Percentiles rank a stretch among this genome's conserved stretches.
phyloP scores from a whole-genome alignment of 257 asterid species.

The Plantago major region DNA sequence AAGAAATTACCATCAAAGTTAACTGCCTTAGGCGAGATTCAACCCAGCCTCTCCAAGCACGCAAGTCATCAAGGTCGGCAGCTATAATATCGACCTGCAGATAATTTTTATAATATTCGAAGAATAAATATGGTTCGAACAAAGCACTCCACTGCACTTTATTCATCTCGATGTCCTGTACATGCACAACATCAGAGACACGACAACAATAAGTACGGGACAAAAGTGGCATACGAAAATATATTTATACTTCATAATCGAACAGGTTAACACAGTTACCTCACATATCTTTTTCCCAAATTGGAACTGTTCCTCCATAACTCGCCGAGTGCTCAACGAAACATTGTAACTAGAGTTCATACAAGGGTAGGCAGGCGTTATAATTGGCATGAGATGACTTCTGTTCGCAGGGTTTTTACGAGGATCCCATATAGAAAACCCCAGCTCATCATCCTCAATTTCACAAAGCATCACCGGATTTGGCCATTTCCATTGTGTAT shows the following conservation, averaged over 20 bases:
- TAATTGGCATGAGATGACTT: conserved; percentile 84
- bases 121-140: conserved; percentile 82
- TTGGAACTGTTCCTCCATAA: conserved; percentile 82
- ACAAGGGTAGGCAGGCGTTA: conserved; percentile 98
- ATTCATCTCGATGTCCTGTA: conserved; percentile 90
- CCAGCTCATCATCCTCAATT: conserved; percentile 78
- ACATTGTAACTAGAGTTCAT: conserved; percentile 99
- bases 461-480: conserved; percentile 90
- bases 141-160: conserved; percentile 65
- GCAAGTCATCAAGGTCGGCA: conserved; percentile 78
- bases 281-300: conserved; percentile 69
- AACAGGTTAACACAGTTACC: conserved; percentile 41
- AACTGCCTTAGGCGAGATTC: conserved; percentile 93
- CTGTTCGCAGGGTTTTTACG: conserved; percentile 87
- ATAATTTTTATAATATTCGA: conserved; percentile 82
- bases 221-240: not conserved
- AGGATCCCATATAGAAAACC: conserved; percentile 92
- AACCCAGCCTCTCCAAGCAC: conserved; percentile 98
- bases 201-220: conserved; percentile 9
- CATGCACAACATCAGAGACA: conserved; percentile 21
- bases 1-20: conserved; percentile 72
- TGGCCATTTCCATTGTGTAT: conserved; percentile 94
- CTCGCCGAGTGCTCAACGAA: conserved; percentile 84
- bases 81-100: conserved; percentile 86
- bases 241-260: conserved; percentile 1